Evolutionary conservation across 257 asterid species (phyloP).

Genomic region (Linderniella brevidens): DNA sequence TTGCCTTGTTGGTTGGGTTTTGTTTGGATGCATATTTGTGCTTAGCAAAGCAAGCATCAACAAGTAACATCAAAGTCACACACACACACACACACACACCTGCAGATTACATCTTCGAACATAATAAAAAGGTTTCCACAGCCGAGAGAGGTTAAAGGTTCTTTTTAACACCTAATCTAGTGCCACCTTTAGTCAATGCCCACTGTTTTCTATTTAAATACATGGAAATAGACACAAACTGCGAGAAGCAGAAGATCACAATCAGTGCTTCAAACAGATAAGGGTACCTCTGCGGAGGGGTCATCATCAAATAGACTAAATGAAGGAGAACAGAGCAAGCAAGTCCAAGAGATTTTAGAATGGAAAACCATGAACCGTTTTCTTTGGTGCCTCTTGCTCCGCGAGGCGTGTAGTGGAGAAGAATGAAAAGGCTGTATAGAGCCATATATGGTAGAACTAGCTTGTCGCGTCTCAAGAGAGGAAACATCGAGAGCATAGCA

Average conservation of each 20-base stretch:
- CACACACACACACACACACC: neutral
- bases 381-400: slow-evolving; percentile 27
- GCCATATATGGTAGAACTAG: slow-evolving; percentile 50
- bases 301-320: slow-evolving; percentile 35
- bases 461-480: slow-evolving; percentile 70
- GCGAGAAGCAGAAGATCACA: slow-evolving; percentile 77
- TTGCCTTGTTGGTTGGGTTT: no score
- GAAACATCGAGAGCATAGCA: slow-evolving; percentile 80
- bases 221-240: slow-evolving; percentile 32
- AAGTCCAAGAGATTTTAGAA: slow-evolving; percentile 21
- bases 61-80: no score
- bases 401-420: slow-evolving; percentile 48
- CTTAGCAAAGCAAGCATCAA: no score
- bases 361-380: slow-evolving; percentile 12
- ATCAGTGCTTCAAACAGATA: slow-evolving; percentile 75
- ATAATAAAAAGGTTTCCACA: neutral
- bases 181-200: slow-evolving; percentile 23
- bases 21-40: no score
- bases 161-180: slow-evolving; percentile 24
- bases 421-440: slow-evolving; percentile 51
- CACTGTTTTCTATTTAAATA: slow-evolving; percentile 56
- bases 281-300: slow-evolving; percentile 78
- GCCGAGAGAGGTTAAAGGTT: slow-evolving; percentile 21
- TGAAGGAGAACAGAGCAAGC: slow-evolving; percentile 50
- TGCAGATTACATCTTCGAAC: neutral